Conservation (phyloP, 2,329 filamentous ascomycete species). For the Zelopaecilomyces penicillatus region DNA sequence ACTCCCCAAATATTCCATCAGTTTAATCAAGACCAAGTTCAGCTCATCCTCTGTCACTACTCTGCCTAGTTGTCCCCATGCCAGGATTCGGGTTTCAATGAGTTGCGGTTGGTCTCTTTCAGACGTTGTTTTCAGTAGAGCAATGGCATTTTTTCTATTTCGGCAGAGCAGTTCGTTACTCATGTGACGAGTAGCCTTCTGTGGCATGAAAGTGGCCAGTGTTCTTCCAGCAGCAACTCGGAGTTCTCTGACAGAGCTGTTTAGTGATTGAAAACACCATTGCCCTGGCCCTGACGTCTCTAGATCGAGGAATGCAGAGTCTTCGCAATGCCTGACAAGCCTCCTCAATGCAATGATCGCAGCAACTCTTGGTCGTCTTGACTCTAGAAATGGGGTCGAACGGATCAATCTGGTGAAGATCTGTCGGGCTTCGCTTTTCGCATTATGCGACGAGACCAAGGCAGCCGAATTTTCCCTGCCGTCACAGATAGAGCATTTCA, state of each 20-base stretch:
- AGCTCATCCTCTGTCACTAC: constrained; percentile 73
- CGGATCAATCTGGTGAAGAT: constrained; percentile 40
- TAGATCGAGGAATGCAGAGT: constrained; percentile 54
- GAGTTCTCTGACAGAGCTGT: constrained; percentile 77
- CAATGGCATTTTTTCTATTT: constrained; percentile 59
- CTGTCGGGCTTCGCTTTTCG: constrained; percentile 31
- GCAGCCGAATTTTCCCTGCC: not conserved
- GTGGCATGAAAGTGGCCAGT: constrained; percentile 54
- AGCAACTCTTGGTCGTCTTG: constrained; percentile 55
- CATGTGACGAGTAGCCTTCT: constrained; percentile 12
- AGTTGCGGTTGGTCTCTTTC: constrained; percentile 58
- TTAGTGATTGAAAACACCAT: constrained; percentile 73
- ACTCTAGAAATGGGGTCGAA: constrained; percentile 38
- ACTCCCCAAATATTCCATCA: constrained; percentile 83
- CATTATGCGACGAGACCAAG: constrained; percentile 4
- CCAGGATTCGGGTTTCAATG: constrained; percentile 77
- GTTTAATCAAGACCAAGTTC: constrained; percentile 72
- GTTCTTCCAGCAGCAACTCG: constrained; percentile 69
- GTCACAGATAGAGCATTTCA: constrained; percentile 21
- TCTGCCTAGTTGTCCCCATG: constrained; percentile 77
- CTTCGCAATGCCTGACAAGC: constrained; percentile 57
- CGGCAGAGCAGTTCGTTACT: constrained; percentile 19
- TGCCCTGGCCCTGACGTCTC: constrained; percentile 61
- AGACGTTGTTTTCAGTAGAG: constrained; percentile 63
- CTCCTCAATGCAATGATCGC: constrained; percentile 65